Evolutionary conservation across 176 grass and related monocot genomes (phyloP).

Genomic region (Urochloa ruziziensis): DNA sequence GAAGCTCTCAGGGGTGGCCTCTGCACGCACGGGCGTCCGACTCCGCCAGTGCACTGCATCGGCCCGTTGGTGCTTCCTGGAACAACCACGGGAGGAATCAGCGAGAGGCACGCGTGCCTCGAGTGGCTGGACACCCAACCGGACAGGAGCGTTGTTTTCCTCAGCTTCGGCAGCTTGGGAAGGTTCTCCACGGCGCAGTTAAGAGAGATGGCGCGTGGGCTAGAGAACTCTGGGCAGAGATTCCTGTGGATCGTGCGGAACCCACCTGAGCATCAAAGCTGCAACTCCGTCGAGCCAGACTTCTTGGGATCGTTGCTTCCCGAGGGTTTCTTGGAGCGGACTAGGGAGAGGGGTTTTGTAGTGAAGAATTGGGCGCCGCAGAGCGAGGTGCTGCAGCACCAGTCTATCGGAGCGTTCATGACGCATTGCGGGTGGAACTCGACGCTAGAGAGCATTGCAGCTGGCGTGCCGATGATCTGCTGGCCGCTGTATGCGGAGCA

Average conservation of each 20-base stretch:
- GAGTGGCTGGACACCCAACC: constrained; percentile 57
- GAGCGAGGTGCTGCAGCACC: constrained; percentile 51
- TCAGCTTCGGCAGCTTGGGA: constrained; percentile 73
- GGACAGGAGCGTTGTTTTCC: constrained; percentile 60
- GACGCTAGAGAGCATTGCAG: constrained; percentile 44
- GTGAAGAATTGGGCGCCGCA: constrained; percentile 75
- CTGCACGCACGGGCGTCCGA: not conserved
- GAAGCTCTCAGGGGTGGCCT: not conserved
- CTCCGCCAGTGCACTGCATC: not conserved
- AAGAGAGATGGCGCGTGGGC: constrained; percentile 49
- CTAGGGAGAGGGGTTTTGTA: constrained; percentile 42
- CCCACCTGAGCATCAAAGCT: constrained; percentile 25
- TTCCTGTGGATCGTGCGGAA: constrained; percentile 64
- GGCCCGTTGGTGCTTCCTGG: not conserved
- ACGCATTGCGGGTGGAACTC: constrained; percentile 88
- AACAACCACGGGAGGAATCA: not conserved
- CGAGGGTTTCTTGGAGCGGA: constrained; percentile 58
- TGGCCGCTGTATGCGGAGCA: constrained; percentile 89
- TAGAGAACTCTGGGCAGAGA: constrained; percentile 51
- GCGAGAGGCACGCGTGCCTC: constrained; percentile 52
- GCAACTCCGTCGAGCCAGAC: constrained; percentile 13
- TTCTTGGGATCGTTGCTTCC: constrained; percentile 42
- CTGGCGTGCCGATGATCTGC: constrained; percentile 62
- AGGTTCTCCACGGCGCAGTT: constrained; percentile 58
- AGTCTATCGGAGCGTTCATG: constrained; percentile 53